Evolutionary conservation across 441 rosid species (phyloP), one percentile per base, ranked within the genome.

Genomic region (Erodium chrysanthum): DNA sequence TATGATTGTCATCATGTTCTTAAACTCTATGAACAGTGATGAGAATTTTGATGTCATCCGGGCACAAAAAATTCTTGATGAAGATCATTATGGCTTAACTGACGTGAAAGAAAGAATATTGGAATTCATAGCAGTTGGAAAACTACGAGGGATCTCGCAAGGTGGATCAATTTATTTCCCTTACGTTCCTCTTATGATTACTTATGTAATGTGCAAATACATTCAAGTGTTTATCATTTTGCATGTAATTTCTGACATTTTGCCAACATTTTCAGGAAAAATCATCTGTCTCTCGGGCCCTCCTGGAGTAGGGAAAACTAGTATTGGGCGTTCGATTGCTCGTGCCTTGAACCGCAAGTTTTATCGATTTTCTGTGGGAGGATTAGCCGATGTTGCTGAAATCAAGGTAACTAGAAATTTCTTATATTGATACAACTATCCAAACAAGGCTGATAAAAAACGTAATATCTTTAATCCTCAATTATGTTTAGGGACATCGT

Each of bases 41-140:
- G 98, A 89, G 80, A 91, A 94, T 75, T 91, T 85, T 80, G 93
- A 94, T 82, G 88, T 94, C 66, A 67, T 76, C 58, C 85, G 76
- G 68, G 98, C 98, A 6, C 88, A 91, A 76, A 77, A 76, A 44
- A 86, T 91, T 78, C 96, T 94, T 69, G 91, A 94, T 69, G 97
- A 93, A 76, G 98, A 93, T 72, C 97, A 91, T 73, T 88, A 88
- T 70, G 97, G 98, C 63, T 83, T 93, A 79, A 82, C 82, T 61
- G 97, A 93, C 74, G 98, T 93, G 65, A 93, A 93, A 78, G 98
- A 93, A 82, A 80, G 96, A 67, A 95, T 95, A 77, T 79, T 95
- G 77, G 99, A 95, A 78, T 95, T 95, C 74, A 95, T 95, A 64
- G 99, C 99, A 15, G 99, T 95, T 17, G 99, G 99, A 66, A 95